Evolutionary conservation across 345 rosid species (phyloP), one percentile per base, ranked within the genome.

Genomic region (Erysimum cheiranthoides): DNA sequence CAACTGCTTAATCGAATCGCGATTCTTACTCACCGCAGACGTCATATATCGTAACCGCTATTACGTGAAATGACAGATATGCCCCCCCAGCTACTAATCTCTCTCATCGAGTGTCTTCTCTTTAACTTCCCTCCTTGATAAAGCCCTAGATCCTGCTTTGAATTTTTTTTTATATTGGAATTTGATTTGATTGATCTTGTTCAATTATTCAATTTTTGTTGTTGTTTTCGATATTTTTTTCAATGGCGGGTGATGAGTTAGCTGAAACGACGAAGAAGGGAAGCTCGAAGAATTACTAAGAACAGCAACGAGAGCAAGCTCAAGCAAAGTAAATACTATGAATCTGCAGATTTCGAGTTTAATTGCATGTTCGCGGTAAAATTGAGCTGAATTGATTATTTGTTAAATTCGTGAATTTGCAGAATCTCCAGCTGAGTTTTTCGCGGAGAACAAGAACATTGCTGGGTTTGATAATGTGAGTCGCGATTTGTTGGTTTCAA

Each of bases 361-460:
- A 40, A 46, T 14, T 28, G 6, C 3, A 6, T 73, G 50, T 65
- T 56, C 51, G 25, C n/a, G 21, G 10, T 70, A 34, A n/a, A n/a
- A 39, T 27, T 38, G 25, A 58, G 12, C 52, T 72, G 56, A 49
- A 53, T 16, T 25, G 4, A 35, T 58, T 9, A 12, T 18, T 0
- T 32, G 61, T 54, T 45, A 7, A 66, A 51, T 53, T 46, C 36
- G 69, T 68, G 60, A 49, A 39, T 61, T 51, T 75, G 86, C 91
- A 94, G 97, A 92, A 86, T 94, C 97, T 71, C 98, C 96, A 14
- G 98, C 97, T 30, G 98, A 94, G 80, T 94, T 94, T 82, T 94
- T 94, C 54, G 98, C 98, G 6, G 98, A 94, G 87, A 94, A 92
- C 84, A 92, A 94, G 85, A 94, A 94, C 81, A 90, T 94, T 62